Conservation (phyloP, 805 yeast species). For the Metschnikowia lochheadii region DNA sequence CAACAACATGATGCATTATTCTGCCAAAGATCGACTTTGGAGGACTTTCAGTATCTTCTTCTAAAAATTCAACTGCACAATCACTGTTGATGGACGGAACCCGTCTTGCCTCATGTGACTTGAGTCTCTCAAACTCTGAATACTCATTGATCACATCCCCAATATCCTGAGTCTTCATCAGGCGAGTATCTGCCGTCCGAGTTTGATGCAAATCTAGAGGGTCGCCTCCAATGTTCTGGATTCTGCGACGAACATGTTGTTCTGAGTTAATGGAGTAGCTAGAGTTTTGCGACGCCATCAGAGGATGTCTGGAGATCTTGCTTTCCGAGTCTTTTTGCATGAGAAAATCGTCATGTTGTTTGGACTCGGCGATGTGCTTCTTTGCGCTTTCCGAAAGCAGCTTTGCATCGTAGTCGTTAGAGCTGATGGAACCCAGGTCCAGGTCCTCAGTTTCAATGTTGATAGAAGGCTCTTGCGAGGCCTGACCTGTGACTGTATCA, state of each 20-base stretch:
- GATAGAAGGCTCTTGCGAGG: background rate
- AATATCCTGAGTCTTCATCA: conserved; percentile 31
- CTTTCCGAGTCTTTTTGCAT: conserved; percentile 9
- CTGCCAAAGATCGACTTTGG: background rate
- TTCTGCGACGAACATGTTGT: conserved; percentile 1
- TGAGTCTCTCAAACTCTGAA: conserved; percentile 42
- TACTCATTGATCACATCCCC: conserved; percentile 40
- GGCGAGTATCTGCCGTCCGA: conserved; percentile 24
- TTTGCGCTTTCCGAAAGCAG: conserved; percentile 2
- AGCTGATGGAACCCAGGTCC: conserved; percentile 1
- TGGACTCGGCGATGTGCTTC: background rate
- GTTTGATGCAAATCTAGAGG: conserved; percentile 4
- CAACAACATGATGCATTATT: background rate
- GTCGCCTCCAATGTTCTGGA: conserved; percentile 2
- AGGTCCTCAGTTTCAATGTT: background rate
- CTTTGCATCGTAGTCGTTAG: background rate
- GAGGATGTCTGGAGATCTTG: conserved; percentile 5
- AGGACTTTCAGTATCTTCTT: background rate
- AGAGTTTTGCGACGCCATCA: background rate
- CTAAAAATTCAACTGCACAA: conserved; percentile 11
- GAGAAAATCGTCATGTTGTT: conserved; percentile 24
- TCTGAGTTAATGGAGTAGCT: background rate
- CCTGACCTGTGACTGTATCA: background rate
- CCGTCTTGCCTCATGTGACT: conserved; percentile 14
- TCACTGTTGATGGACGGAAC: background rate